Evolutionary conservation across 768 basidiomycete genomes (phyloP).

Genomic region (Tulasnella calospora): DNA sequence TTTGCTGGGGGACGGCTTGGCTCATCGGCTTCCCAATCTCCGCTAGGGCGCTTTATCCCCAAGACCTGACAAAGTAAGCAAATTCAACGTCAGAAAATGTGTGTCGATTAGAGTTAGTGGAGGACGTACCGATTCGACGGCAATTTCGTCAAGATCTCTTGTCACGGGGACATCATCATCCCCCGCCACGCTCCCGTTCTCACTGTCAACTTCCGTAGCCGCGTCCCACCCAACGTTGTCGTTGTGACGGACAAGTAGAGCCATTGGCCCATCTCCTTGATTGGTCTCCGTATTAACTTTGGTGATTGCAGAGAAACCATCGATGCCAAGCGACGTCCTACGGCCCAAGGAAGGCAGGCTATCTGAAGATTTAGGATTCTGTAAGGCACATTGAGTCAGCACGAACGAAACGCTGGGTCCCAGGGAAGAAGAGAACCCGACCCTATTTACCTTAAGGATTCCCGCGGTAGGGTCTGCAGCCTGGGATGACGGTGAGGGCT

Average conservation of each 20-base stretch:
- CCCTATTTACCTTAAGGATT: neutral
- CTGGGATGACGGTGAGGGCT: neutral
- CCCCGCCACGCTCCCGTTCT: neutral
- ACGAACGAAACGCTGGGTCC: neutral
- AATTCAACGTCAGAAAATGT: neutral
- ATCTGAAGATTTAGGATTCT: neutral
- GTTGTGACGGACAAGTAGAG: neutral
- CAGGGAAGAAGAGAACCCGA: neutral
- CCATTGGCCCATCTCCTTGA: neutral
- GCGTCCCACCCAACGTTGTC: conserved; percentile 1
- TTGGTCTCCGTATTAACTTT: neutral
- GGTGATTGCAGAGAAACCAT: neutral
- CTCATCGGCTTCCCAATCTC: neutral
- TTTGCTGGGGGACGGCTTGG: neutral
- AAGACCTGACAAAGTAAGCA: neutral
- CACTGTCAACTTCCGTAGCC: neutral
- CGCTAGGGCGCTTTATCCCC: neutral
- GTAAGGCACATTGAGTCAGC: neutral
- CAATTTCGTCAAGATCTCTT: neutral
- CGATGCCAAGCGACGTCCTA: neutral
- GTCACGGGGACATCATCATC: neutral
- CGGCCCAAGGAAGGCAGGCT: neutral
- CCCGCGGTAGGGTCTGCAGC: neutral
- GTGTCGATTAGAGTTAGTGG: neutral
- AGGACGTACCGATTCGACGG: neutral